Conservation (phyloP, 306 rosid genomes). For the Carpinus fangiana region DNA sequence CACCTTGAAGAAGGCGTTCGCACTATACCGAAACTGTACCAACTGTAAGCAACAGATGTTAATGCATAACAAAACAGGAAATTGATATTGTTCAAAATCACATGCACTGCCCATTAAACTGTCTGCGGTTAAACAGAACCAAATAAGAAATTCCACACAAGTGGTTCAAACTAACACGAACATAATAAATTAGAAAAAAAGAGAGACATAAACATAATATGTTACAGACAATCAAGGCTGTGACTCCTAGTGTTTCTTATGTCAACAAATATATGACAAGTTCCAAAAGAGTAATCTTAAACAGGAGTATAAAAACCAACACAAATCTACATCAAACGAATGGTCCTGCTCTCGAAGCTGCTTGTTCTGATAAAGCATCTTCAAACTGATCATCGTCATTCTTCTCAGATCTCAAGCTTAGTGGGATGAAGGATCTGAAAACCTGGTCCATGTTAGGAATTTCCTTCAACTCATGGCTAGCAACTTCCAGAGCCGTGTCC, state of each 20-base stretch:
- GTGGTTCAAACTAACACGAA: not conserved
- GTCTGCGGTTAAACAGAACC: no score
- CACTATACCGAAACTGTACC: no score
- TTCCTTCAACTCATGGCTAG: slow-evolving; percentile 46
- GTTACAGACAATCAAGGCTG: not conserved
- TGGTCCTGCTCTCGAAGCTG: slow-evolving; percentile 54
- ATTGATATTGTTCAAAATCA: no score
- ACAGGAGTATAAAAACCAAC: not conserved
- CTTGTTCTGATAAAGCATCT: slow-evolving; percentile 72
- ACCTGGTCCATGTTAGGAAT: slow-evolving; percentile 69
- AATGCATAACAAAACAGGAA: no score
- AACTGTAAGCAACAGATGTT: no score
- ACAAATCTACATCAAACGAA: slow-evolving; percentile 39
- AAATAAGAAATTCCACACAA: not conserved
- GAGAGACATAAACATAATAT: not conserved
- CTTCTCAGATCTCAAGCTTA: slow-evolving; percentile 73
- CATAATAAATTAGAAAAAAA: no score
- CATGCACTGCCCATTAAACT: no score
- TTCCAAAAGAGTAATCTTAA: not conserved
- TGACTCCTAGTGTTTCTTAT: not conserved
- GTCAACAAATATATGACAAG: not conserved
- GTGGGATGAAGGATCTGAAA: slow-evolving; percentile 67
- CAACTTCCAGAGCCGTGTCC: slow-evolving; percentile 61
- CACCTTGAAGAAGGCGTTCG: no score
- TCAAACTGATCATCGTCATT: slow-evolving; percentile 60